Evolutionary conservation across 306 rosid species (phyloP), one percentile per base, ranked within the genome.

Genomic region (Clitoria ternatea): DNA sequence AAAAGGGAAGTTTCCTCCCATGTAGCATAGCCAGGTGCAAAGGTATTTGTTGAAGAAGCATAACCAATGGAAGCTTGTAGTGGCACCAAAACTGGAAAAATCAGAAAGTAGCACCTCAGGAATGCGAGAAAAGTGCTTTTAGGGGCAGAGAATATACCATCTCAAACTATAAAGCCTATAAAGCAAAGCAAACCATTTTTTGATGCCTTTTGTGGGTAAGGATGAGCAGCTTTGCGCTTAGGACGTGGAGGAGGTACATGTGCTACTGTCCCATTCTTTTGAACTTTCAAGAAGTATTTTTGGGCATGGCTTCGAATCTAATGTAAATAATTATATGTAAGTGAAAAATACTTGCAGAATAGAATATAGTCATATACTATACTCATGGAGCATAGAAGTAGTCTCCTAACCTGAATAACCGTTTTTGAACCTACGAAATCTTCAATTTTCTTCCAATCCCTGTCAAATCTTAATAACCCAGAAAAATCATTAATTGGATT

Each of bases 231-330:
- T 85, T 88, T 92, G 79, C 96, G 96, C 86, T 92, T 92, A 10
- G 98, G 98, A 37, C 96, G 92, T 0, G 98, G 98, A 54, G 98
- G 98, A 86, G 98, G 98, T 32, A 92, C 98, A 68, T 92, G 98
- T 8, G 96, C 98, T 1, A 80, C 35, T 5, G 96, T 81, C 57
- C 95, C 96, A 59, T 85, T 92, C 87, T 90, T 89, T 59, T 92
- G 98, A 56, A 92, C 96, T 74, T 92, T 90, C 83, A 89, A 80
- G 76, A 92, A 92, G 75, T 92, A 92, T 49, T 90, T 92, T 77
- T 92, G 98, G 39, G 98, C 96, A 69, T 92, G 98, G 80, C 96
- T 92, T 49, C 98, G 80, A 72, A 92, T 92, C 98, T 92, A 90
- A 39, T 19, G 37, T 4, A 52, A 13, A 6, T 2, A 4, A 52